A percentile compares a stretch with the other conserved stretches of the same genome.
Conservation (phyloP, 768 basidiomycete species). For the Suillus placidus region DNA sequence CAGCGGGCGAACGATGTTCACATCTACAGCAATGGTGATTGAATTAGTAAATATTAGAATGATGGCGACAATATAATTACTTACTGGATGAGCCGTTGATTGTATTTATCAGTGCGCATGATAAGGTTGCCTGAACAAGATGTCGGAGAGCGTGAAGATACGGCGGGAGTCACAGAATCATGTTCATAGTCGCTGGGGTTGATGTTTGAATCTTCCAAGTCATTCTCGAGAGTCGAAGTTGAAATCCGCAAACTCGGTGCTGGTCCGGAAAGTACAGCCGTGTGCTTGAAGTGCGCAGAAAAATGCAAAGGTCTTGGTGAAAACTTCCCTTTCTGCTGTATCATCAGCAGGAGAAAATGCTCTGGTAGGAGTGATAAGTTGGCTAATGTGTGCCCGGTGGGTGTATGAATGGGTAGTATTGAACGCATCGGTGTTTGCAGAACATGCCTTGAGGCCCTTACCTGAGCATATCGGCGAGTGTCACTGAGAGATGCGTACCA, state of each 20-base stretch:
- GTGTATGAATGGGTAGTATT: not conserved
- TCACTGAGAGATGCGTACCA: too few relatives aligned
- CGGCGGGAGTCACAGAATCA: not conserved
- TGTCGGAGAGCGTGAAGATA: not conserved
- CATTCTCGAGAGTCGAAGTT: not conserved
- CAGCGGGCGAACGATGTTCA: not conserved
- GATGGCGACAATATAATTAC: not conserved
- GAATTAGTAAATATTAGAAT: not conserved
- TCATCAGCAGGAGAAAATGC: not conserved
- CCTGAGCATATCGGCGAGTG: not conserved
- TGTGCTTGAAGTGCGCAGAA: not conserved
- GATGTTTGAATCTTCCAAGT: not conserved
- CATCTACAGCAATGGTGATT: not conserved
- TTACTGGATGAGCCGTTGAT: not conserved
- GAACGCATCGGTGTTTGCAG: not conserved
- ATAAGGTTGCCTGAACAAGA: not conserved
- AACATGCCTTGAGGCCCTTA: not conserved
- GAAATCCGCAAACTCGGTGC: not conserved
- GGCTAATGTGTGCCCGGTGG: not conserved
- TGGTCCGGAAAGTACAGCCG: not conserved
- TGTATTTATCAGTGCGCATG: not conserved
- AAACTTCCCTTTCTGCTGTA: not conserved
- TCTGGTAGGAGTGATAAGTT: not conserved
- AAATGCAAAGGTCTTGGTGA: not conserved
- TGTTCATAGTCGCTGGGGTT: not conserved